phyloP scores from a whole-genome alignment of 768 basidiomycete species.

The Podaxis sp. region DNA sequence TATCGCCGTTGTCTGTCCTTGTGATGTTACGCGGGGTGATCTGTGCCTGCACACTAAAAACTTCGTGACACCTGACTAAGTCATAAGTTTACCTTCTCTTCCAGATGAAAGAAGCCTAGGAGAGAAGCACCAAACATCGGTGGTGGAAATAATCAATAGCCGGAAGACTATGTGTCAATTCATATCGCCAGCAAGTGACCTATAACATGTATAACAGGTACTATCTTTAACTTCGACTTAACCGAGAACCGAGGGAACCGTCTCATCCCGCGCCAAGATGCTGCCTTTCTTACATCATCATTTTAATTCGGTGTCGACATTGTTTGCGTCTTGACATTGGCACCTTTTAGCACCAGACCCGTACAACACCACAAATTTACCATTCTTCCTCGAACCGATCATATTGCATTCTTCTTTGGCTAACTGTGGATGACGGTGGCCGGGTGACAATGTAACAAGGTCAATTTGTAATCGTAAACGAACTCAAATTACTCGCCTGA shows the following conservation, averaged over 20 bases:
- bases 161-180: neutral
- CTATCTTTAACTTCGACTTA: neutral
- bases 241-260: slow-evolving; percentile 9
- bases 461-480: neutral
- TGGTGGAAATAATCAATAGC: neutral
- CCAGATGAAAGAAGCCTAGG: slow-evolving; percentile 5
- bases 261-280: neutral
- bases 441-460: neutral
- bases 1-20: neutral
- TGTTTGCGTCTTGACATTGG: neutral
- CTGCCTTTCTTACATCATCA: neutral
- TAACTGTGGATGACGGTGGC: neutral
- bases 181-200: neutral
- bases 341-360: neutral
- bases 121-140: slow-evolving; percentile 2
- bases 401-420: neutral
- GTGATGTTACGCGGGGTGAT: neutral
- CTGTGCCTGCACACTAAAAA: neutral
- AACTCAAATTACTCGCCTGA: neutral
- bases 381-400: neutral
- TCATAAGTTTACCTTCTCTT: slow-evolving; percentile 2
- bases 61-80: slow-evolving; percentile 4
- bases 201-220: neutral
- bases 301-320: neutral
- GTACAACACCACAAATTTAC: neutral